Conservation (phyloP, 768 basidiomycete species). For the Pleurotus pulmonarius region DNA sequence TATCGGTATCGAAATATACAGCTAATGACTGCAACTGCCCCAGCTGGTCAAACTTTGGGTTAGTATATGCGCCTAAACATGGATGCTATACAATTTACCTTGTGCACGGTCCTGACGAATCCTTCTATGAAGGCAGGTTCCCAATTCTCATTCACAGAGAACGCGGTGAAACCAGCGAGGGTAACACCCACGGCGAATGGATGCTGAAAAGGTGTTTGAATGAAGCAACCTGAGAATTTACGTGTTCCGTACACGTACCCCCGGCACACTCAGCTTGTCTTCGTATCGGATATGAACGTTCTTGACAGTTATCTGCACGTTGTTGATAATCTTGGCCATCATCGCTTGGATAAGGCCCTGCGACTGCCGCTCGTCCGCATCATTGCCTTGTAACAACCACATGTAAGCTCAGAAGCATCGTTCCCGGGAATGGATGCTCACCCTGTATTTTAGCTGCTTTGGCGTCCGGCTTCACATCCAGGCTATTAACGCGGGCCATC, state of each 20-base stretch:
- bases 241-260: constrained; percentile 46
- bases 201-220: constrained; percentile 50
- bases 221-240: neutral
- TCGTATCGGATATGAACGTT: constrained; percentile 97
- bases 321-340: constrained; percentile 88
- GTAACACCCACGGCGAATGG: constrained; percentile 93
- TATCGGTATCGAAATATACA: constrained; percentile 94
- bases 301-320: constrained; percentile 91
- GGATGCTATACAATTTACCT: constrained; percentile 40
- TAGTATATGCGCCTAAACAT: constrained; percentile 1
- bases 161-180: constrained; percentile 80
- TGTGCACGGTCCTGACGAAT: constrained; percentile 82
- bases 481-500: constrained; percentile 5
- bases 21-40: constrained; percentile 85
- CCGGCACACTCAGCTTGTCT: constrained; percentile 90
- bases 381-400: neutral
- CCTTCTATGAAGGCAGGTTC: constrained; percentile 90
- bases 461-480: constrained; percentile 2
- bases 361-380: constrained; percentile 62
- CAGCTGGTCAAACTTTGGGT: constrained; percentile 42
- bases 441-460: neutral
- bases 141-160: constrained; percentile 89
- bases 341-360: constrained; percentile 83
- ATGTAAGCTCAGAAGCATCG: no score
- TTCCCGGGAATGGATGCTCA: neutral